Evolutionary conservation across 306 rosid species (phyloP), one percentile per base, ranked within the genome.

Genomic region (Bauhinia variegata): DNA sequence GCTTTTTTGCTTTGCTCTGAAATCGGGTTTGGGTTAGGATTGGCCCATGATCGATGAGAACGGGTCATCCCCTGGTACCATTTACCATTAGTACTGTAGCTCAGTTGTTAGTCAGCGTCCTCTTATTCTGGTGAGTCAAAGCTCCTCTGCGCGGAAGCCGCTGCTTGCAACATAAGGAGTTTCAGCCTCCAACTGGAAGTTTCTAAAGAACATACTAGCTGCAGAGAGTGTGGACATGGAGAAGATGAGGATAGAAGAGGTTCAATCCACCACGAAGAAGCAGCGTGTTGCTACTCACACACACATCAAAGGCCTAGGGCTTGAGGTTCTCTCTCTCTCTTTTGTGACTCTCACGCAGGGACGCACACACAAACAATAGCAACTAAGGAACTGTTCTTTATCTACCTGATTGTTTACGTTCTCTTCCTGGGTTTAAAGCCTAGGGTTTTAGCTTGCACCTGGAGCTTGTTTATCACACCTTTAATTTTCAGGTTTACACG

Each of bases 301-400:
- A 4, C 85, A 91, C 77, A 91, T 91, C 57, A 91, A 87, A 83
- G 97, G 96, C 76, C 82, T 91, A 23, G 97, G 97, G 57, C 97
- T 91, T 31, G 96, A 91, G 95, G 97, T 88, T 47, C 10, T 36
- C 49, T 60, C 16, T 18, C 19, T 60, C 16, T 39, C 34, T 38
- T 48, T 7, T 54, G 8, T 11, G 6, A 28, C 23, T 58, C 11
- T 3, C 5, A 11, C 32, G 5, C 46, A 14, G 4, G 33, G 10
- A 15, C 41, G 2, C 41, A 36, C 0, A 36, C 41, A 36, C 17
- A 1, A 5, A n/a, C n/a, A 9, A 62, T 23, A 6, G 41, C 10
- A 50, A n/a, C 48, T 18, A 11, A 23, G 5, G 10, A 34, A 36
- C 33, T 33, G 13, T 63, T 42, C 57, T 60, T 8, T 59, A 5